phyloP scores from a whole-genome alignment of 2,329 filamentous ascomycete genomes.

The Fusarium foetens region DNA sequence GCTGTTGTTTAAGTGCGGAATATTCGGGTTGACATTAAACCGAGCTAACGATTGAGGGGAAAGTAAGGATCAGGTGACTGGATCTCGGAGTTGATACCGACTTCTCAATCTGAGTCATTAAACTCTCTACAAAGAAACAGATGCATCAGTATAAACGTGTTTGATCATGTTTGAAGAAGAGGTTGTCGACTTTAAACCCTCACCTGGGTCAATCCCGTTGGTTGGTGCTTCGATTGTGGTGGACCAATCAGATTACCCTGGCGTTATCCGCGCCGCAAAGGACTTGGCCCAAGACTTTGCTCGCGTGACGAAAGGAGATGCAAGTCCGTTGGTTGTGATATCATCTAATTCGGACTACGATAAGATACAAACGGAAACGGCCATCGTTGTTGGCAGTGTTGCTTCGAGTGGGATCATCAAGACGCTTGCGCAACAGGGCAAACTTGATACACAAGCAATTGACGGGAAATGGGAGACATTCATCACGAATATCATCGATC shows the following conservation, averaged over 20 bases:
- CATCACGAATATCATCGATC: not conserved
- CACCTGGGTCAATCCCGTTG: not conserved
- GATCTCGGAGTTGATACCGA: not conserved
- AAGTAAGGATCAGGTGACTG: not conserved
- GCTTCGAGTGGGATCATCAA: slow-evolving; percentile 3
- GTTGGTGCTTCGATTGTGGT: slow-evolving; percentile 20
- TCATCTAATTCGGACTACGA: not conserved
- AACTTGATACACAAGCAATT: not conserved
- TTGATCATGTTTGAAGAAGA: slow-evolving; percentile 24
- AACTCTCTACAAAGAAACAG: rapidly evolving
- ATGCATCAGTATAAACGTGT: rapidly evolving
- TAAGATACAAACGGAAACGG: not conserved
- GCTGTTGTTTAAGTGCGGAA: not conserved
- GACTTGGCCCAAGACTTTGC: slow-evolving; percentile 27
- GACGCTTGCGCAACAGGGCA: not conserved
- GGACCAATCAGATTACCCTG: slow-evolving; percentile 17
- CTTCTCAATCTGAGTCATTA: not conserved
- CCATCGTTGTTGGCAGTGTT: slow-evolving; percentile 9
- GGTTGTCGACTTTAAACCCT: slow-evolving; percentile 7
- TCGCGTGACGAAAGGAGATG: slow-evolving; percentile 1
- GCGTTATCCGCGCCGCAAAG: slow-evolving; percentile 18
- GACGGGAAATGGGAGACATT: slow-evolving; percentile 30
- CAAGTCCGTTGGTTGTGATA: not conserved
- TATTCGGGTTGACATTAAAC: not conserved
- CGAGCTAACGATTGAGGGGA: slow-evolving; percentile 15